phyloP scores from a whole-genome alignment of 306 rosid genomes.

The Cicer chorassanicum region DNA sequence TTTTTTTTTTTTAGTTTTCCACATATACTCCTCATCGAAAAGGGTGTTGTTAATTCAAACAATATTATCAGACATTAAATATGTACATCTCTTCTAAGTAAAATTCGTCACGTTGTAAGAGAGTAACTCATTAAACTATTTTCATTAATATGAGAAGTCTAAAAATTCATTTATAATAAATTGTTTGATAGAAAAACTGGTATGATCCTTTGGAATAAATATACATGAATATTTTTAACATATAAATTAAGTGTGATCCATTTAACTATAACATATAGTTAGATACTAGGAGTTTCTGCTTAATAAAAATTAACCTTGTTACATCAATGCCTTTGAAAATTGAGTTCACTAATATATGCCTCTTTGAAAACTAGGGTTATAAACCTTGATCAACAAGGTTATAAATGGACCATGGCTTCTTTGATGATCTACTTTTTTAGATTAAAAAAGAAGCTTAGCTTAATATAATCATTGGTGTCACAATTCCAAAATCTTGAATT shows the following conservation, averaged over 20 bases:
- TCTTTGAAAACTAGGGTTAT: constrained; percentile 16
- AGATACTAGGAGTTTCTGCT: background rate
- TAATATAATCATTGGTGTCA: constrained; percentile 36
- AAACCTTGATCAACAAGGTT: constrained; percentile 31
- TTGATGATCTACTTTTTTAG: background rate
- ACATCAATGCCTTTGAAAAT: constrained; percentile 26
- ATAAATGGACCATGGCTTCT: constrained; percentile 24
- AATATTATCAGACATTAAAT: no score
- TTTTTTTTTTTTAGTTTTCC: no score
- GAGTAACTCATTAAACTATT: no score
- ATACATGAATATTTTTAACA: background rate
- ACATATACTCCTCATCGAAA: no score
- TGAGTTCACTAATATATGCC: constrained; percentile 32
- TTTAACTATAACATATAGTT: background rate
- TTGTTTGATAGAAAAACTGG: constrained; percentile 11
- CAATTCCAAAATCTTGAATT: constrained; percentile 48
- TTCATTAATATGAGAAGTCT: background rate
- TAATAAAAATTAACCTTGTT: background rate
- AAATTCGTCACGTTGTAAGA: no score
- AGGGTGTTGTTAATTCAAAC: no score
- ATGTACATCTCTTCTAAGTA: no score
- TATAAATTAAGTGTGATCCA: constrained; percentile 37
- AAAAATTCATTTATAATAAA: background rate
- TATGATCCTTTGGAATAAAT: background rate
- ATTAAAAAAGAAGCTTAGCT: background rate